Base-by-base conservation (phyloP, 2,329 filamentous ascomycete species). In the Fusarium xylarioides region DNA sequence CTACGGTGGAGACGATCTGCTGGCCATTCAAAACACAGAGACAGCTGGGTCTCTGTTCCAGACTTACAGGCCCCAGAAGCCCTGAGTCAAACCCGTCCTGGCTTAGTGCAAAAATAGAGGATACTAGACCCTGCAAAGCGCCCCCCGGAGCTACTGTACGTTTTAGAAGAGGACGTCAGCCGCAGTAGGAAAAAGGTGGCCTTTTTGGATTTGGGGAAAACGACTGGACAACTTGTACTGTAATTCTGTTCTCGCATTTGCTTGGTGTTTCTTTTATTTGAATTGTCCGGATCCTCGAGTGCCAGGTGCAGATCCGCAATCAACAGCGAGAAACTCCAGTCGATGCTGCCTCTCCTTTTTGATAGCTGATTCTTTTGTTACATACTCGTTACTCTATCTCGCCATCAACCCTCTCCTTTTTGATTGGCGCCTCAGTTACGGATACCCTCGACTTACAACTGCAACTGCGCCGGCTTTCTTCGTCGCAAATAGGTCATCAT, bases 401-500 rank as follows among this genome's bases (percentile, higher is more conserved):
- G 53, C 56, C 52, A 28, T 44, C 47, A 57, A 47, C 55, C 44
- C 60, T 73, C 71, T 74, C 71, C 56, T 74, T 74, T 73, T 64
- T 68, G 62, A 65, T 62, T 58, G 71, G 66, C 59, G 69, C 44
- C 52, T 55, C 66, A 47, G 66, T 64, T 63, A 53, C 52, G 44
- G 54, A 43, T 47, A 49, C 50, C 23, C 35, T 49, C 55, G 61
- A 58, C 63, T 65, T 61, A 72, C 52, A 72, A 50, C 42, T 54
- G 65, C 52, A 66, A 44, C 54, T 62, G 32, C 34, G 18, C 64
- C 63, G 52, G 34, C 47, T 68, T 52, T 43, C 28, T 14, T 54
- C 62, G 43, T 68, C 63, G 50, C 66, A 54, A 44, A 47, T 63
- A 62, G 30, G 47, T 59, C 69, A 80, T 74, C 55, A 98, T 98